Evolutionary conservation across 176 grass and related monocot species (phyloP).

Genomic region (Otatea glauca): DNA sequence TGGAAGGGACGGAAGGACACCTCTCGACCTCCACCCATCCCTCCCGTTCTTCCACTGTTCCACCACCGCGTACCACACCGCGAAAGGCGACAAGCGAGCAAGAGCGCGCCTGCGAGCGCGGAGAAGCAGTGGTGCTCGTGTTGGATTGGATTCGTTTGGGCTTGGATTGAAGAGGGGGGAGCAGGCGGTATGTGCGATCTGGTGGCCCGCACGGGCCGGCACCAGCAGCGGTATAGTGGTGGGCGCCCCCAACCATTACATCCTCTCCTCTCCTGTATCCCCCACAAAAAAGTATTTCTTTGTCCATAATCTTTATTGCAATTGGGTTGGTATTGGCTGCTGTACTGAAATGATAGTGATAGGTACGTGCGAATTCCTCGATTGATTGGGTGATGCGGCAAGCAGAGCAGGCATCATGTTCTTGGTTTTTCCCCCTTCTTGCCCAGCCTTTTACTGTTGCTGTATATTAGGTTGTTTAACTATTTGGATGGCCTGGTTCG

Average conservation of each 20-base stretch:
- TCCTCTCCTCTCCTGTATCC: neutral
- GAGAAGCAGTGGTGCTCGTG: neutral
- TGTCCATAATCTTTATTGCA: neutral
- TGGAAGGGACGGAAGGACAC: too few relatives aligned
- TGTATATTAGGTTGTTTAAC: neutral
- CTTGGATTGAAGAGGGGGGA: neutral
- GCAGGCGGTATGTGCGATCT: slow-evolving; percentile 66
- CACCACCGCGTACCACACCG: neutral
- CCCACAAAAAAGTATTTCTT: neutral
- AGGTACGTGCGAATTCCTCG: neutral
- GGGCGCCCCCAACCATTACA: neutral
- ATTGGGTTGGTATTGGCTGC: neutral
- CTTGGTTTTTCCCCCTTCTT: neutral
- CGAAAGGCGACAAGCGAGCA: neutral
- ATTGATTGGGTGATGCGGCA: neutral
- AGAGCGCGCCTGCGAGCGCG: neutral
- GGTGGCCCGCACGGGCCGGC: slow-evolving; percentile 83
- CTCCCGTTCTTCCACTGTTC: neutral
- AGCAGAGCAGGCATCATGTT: neutral
- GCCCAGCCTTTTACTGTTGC: neutral
- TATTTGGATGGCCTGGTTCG: neutral
- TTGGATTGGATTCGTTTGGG: neutral
- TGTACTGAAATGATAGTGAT: neutral
- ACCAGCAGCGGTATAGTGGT: slow-evolving; percentile 71
- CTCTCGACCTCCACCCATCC: neutral